A percentile compares a stretch with the other conserved stretches of the same genome.
These are phyloP conservation scores for Gardenia jasminoides DNA, from an alignment of 257 asterid species.

Conservation along the genomic window DNA sequence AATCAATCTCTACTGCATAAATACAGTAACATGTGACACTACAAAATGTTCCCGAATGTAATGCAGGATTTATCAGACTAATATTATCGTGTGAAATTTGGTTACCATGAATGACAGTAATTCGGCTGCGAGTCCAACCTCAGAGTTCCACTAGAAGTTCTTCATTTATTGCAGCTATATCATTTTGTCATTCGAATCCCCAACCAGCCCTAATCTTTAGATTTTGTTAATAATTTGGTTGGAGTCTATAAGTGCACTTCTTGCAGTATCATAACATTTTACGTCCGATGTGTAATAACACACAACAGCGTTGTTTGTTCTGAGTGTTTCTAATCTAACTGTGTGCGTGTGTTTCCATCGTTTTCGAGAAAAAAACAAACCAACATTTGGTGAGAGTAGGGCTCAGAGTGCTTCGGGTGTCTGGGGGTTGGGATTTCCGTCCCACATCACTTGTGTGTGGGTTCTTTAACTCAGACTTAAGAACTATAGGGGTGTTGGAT, in stretches of 20 bases:
- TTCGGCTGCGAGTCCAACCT: not conserved
- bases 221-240: not conserved
- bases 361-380: too few relatives aligned
- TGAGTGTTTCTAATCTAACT: too few relatives aligned
- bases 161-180: not conserved
- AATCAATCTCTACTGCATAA: conserved; percentile 40
- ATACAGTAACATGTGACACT: not conserved
- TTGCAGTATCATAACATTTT: not conserved
- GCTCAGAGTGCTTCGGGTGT: too few relatives aligned
- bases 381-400: too few relatives aligned
- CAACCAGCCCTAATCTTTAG: not conserved
- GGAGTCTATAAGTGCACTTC: not conserved
- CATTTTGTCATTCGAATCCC: not conserved
- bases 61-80: not conserved
- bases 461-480: too few relatives aligned
- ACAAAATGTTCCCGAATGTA: not conserved
- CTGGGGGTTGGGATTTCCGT: too few relatives aligned
- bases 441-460: too few relatives aligned
- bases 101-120: not conserved
- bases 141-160: not conserved
- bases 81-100: not conserved
- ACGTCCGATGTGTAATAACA: too few relatives aligned
- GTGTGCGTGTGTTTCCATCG: too few relatives aligned
- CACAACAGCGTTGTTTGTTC: too few relatives aligned
- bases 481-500: too few relatives aligned